Evolutionary conservation across 2,329 filamentous ascomycete species (phyloP), one percentile per base, ranked within the genome.

Genomic region (Neoarthrinium moseri): DNA sequence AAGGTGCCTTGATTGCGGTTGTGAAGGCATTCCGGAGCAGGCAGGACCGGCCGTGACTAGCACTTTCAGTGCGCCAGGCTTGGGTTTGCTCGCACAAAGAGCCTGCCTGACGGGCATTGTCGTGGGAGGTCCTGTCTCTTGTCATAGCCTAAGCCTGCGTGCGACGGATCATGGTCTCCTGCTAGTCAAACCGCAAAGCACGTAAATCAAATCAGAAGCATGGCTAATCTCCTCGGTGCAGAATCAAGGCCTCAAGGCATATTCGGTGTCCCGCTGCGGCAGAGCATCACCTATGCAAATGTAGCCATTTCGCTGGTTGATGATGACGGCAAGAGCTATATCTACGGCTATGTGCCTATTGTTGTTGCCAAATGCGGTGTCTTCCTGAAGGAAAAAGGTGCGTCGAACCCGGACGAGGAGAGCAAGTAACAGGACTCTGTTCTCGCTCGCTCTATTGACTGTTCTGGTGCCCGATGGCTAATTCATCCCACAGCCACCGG

Each of bases 321-420:
- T 64, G 89, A 92, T 55, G 81, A 94, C 55, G 92, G 92, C 24
- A 84, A 94, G 66, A 96, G 90, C 70, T 97, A 96, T 67, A 96
- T 97, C 44, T 99, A 97, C 66, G 94, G 94, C 61, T 97, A 97
- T 62, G 92, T 99, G 6, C 94, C 94, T 15, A 97, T 99, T 54
- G 92, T 99, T 34, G 92, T 99, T 44, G 94, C 94, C 27, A 99
- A 99, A 68, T 97, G 94, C 65, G 94, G 94, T 51, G 91, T 99
- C 4, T 99, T 91, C 57, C 67, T 99, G 55, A 99, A 99, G 69
- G 94, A 99, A 67, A 96, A 95, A 81, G 94, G 94, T 96, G 68
- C 55, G 80, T 70, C 41, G 55, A 24, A n/a, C n/a, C n/a, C n/a
- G n/a, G n/a, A n/a, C n/a, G n/a, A n/a, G n/a, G n/a, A n/a, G n/a